phyloP scores from a whole-genome alignment of 1,139 yeast species.

The Zygoascus hellenicus region DNA sequence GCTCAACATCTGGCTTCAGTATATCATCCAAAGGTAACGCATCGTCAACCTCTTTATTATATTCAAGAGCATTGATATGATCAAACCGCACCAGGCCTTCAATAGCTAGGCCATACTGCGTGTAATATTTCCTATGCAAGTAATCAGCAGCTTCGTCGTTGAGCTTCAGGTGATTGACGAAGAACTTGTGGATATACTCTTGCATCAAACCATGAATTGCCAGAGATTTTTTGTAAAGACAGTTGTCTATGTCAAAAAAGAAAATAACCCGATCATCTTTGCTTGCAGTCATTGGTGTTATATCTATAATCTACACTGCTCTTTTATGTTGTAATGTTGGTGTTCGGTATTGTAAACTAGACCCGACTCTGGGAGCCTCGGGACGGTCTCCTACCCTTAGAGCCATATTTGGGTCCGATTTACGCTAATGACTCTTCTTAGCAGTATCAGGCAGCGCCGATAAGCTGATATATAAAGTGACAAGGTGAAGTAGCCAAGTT shows the following conservation, averaged over 20 bases:
- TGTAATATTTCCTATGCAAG: constrained; percentile 70
- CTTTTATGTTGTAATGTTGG: background rate
- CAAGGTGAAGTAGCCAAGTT: background rate
- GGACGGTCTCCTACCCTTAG: background rate
- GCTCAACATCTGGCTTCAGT: constrained; percentile 46
- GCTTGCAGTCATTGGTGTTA: constrained; percentile 1
- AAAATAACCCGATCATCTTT: constrained; percentile 42
- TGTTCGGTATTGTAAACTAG: no score
- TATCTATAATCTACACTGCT: background rate
- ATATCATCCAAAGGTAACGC: constrained; percentile 78
- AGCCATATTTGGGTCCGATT: background rate
- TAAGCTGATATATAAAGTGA: background rate
- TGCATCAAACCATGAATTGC: constrained; percentile 85
- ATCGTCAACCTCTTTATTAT: constrained; percentile 85
- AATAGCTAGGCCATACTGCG: constrained; percentile 83
- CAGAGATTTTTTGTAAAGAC: constrained; percentile 70
- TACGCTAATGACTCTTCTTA: no score
- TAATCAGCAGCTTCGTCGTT: constrained; percentile 69
- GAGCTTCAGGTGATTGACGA: constrained; percentile 56
- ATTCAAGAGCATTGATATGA: constrained; percentile 80
- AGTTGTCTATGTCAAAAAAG: constrained; percentile 90
- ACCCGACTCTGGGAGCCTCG: no score
- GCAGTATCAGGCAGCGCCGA: no score
- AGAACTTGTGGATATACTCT: constrained; percentile 72
- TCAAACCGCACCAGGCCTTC: constrained; percentile 85